These are phyloP conservation scores for Boletus sp. DNA, from an alignment of 1,284 basidiomycete species.

Conservation along the genomic window DNA sequence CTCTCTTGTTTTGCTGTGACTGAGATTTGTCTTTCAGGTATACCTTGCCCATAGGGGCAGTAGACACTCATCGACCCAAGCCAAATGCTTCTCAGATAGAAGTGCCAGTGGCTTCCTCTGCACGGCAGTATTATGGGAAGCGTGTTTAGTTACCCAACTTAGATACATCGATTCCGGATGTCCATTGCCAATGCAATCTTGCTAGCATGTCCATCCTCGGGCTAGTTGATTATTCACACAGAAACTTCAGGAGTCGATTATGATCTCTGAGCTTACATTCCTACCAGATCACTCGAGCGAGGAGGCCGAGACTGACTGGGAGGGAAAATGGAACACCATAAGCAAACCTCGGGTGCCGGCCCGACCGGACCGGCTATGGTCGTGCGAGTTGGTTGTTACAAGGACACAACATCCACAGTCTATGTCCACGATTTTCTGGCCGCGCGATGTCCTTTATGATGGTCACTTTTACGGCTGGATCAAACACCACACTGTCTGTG, in stretches of 20 bases:
- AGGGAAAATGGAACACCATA: no score
- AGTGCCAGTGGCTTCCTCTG: slow-evolving; percentile 11
- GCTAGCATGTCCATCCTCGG: no score
- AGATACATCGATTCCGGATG: not conserved
- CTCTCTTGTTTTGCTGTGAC: not conserved
- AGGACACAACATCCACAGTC: not conserved
- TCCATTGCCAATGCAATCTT: not conserved
- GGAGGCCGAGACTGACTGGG: no score
- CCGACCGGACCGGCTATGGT: slow-evolving; percentile 13
- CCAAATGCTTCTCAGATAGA: slow-evolving; percentile 40
- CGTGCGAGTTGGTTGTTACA: not conserved
- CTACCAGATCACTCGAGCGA: no score
- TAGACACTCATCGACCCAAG: slow-evolving; percentile 93
- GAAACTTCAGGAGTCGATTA: no score
- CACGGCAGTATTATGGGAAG: slow-evolving; percentile 33
- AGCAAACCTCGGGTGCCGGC: not conserved
- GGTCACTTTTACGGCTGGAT: slow-evolving; percentile 58
- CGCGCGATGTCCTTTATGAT: slow-evolving; percentile 38
- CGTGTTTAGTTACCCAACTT: slow-evolving; percentile 8
- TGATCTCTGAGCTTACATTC: no score
- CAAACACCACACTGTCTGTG: slow-evolving; percentile 37
- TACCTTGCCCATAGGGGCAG: slow-evolving; percentile 83
- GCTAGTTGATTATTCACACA: no score
- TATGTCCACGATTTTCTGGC: slow-evolving; percentile 54
- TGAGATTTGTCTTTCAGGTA: slow-evolving; percentile 46